phyloP scores from a whole-genome alignment of 164 flowering plant genomes.

The Nelumbo lutea region DNA sequence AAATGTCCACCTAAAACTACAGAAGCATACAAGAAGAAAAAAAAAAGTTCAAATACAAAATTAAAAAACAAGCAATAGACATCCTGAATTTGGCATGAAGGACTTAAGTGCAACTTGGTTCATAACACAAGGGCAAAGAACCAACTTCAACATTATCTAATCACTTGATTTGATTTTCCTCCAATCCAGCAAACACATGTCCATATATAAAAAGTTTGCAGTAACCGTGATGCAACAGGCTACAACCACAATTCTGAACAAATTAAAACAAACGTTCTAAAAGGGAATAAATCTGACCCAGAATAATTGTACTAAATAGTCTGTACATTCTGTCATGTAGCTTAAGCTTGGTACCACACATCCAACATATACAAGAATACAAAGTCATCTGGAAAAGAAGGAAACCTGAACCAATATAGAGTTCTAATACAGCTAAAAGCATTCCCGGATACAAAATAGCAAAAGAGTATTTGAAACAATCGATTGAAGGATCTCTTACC shows the following conservation, averaged over 20 bases:
- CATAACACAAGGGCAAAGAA: too few species aligned
- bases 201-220: background rate
- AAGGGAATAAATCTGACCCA: background rate
- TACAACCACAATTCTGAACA: background rate
- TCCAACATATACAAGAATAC: background rate
- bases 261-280: too few species aligned
- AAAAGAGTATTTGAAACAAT: background rate
- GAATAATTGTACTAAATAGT: background rate
- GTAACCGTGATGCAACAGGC: background rate
- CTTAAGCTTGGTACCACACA: too few species aligned
- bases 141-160: background rate
- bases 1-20: too few species aligned
- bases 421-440: background rate
- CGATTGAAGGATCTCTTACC: background rate
- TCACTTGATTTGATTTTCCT: too few species aligned
- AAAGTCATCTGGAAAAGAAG: background rate
- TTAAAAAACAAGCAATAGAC: too few species aligned
- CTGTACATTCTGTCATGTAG: background rate
- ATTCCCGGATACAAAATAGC: background rate
- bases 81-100: background rate
- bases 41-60: background rate
- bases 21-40: too few species aligned
- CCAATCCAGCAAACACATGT: background rate
- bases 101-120: background rate
- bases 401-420: background rate